Conservation (phyloP, 225 moss, liverwort and hornwort species). For the Takakia lepidozioides region DNA sequence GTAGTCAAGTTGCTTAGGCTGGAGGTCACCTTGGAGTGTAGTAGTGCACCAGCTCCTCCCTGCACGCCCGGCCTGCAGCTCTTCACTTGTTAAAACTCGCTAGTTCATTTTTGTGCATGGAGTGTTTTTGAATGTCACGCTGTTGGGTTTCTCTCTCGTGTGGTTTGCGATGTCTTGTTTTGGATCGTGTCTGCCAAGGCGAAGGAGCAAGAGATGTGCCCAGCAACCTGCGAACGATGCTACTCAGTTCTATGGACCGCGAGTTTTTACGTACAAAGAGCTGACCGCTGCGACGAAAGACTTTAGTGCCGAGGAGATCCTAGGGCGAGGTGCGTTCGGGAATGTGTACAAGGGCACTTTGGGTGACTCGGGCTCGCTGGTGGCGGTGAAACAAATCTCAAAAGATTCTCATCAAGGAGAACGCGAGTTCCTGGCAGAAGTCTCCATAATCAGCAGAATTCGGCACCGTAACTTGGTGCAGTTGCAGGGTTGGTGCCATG, state of each 20-base stretch:
- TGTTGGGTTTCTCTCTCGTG: slow-evolving; percentile 27
- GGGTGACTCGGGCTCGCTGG: slow-evolving; percentile 39
- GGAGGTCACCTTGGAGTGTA: no score
- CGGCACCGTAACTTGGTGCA: slow-evolving; percentile 56
- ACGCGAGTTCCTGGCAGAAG: slow-evolving; percentile 82
- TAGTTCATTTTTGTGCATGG: no score
- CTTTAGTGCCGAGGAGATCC: slow-evolving; percentile 52
- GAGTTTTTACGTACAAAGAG: slow-evolving; percentile 67
- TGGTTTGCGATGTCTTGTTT: slow-evolving; percentile 47
- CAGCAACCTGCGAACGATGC: slow-evolving; percentile 22
- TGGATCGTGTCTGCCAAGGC: slow-evolving; percentile 3
- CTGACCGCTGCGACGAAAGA: slow-evolving; percentile 63
- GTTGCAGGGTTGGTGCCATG: slow-evolving; percentile 59
- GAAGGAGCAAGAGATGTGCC: slow-evolving; percentile 2
- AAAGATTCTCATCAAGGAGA: slow-evolving; percentile 69
- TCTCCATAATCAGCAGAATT: slow-evolving; percentile 63
- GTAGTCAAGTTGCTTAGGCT: no score
- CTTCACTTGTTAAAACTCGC: no score
- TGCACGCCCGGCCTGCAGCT: no score
- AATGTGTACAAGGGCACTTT: slow-evolving; percentile 74
- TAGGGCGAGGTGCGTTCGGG: slow-evolving; percentile 73
- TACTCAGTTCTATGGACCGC: slow-evolving; percentile 35
- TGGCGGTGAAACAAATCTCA: slow-evolving; percentile 88
- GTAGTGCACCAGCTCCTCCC: no score
- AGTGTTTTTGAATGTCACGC: slow-evolving; percentile 4